Conservation (phyloP, 192 early-diverging fungal genomes). For the Ambispora gerdemannii region DNA sequence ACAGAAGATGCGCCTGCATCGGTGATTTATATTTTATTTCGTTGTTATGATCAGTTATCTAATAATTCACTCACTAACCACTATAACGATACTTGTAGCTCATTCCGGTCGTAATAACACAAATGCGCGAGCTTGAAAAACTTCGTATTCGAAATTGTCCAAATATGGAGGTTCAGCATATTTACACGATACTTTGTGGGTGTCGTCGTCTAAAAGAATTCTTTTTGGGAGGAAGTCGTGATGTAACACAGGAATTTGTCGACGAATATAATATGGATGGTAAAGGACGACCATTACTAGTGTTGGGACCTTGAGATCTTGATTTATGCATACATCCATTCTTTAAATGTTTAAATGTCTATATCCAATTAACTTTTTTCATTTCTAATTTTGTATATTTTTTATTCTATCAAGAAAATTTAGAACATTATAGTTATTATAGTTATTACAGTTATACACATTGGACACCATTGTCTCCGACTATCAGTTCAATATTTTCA, state of each 20-base stretch:
- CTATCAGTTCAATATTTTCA: no score
- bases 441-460: no score
- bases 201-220: constrained; percentile 23
- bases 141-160: constrained; percentile 22
- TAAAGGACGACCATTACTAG: constrained; percentile 10
- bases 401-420: no score
- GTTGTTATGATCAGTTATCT: background rate
- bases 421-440: no score
- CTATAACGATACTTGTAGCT: background rate
- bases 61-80: background rate
- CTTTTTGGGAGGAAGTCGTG: constrained; percentile 17
- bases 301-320: constrained; percentile 19
- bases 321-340: no score
- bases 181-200: constrained; percentile 15
- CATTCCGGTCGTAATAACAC: background rate
- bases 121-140: constrained; percentile 3
- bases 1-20: constrained; percentile 19
- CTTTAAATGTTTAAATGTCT: no score
- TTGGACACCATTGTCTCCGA: no score
- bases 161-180: constrained; percentile 7
- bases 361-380: no score
- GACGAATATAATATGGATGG: constrained; percentile 12
- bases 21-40: background rate
- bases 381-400: no score
- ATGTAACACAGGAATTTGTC: constrained; percentile 12